A percentile compares a stretch with the other conserved stretches of the same genome.
Conservation (phyloP, 2,329 filamentous ascomycete genomes). For the Fusarium sp. region DNA sequence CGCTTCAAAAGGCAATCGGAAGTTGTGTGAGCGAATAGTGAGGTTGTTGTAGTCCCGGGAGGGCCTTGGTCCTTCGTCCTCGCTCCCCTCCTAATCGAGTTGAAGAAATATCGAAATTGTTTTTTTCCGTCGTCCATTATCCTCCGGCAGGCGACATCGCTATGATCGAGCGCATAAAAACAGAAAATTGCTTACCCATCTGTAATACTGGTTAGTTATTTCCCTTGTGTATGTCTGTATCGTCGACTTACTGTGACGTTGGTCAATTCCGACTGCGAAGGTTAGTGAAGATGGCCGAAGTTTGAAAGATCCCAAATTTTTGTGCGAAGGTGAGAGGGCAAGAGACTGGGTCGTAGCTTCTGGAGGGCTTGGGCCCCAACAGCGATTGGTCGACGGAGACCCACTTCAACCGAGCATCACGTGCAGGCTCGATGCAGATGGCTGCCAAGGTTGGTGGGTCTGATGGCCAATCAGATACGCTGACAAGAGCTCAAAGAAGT, state of each 20-base stretch:
- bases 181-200: slow-evolving; percentile 68
- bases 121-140: slow-evolving; percentile 25
- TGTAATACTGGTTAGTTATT: slow-evolving; percentile 56
- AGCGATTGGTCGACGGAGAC: slow-evolving; percentile 48
- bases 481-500: slow-evolving; percentile 24
- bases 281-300: slow-evolving; percentile 54
- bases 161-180: slow-evolving; percentile 36
- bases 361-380: slow-evolving; percentile 53
- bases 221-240: slow-evolving; percentile 47
- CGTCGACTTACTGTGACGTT: slow-evolving; percentile 61
- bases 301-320: slow-evolving; percentile 55
- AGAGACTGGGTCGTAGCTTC: slow-evolving; percentile 43
- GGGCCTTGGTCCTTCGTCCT: slow-evolving; percentile 11
- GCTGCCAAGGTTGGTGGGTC: slow-evolving; percentile 3
- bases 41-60: background rate
- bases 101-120: slow-evolving; percentile 37
- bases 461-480: slow-evolving; percentile 42
- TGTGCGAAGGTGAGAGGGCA: slow-evolving; percentile 57
- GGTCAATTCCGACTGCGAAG: slow-evolving; percentile 58
- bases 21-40: background rate
- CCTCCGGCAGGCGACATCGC: slow-evolving; percentile 43
- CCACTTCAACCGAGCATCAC: slow-evolving; percentile 38
- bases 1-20: background rate
- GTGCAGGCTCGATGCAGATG: slow-evolving; percentile 27
- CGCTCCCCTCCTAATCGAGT: slow-evolving; percentile 5